Evolutionary conservation across 1,139 yeast species (phyloP), one percentile per base, ranked within the genome.

Genomic region (Blastobotrys persicus): DNA sequence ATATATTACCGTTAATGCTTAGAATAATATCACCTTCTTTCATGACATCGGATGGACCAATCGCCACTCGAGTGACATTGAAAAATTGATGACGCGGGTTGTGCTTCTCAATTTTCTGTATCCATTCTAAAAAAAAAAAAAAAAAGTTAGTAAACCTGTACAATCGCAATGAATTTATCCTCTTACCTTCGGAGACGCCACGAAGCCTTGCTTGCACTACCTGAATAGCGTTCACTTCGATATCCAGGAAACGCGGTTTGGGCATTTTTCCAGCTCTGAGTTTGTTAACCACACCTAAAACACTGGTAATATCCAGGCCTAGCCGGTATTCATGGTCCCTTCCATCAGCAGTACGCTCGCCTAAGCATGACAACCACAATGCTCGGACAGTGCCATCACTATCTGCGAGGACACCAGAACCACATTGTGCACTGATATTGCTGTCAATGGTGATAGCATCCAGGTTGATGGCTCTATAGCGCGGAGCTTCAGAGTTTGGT

Each of bases 391-490:
- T 79, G 23, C 96, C 96, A 59, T 86, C 88, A 42, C 73, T 66
- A 63, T 85, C 89, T n/a, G 86, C 83, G 46, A 89, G 69, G 3
- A 88, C 78, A 56, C 97, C 98, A 3, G 94, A 79, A 44, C 79
- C 80, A 68, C 95, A 88, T 58, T 85, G 88, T 44, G 80, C 80
- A 45, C 88, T 80, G 47, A 85, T 69, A 46, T 80, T 81, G 43
- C 87, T 82, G 61, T 89, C 96, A 42, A 88, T 77, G 16, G 87
- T 74, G 35, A 88, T 74, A 41, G 89, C 81, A 61, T 88, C 96
- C 51, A 88, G 69, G 61, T 88, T 88, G 11, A 92, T 84, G 9
- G 92, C 96, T 62, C 95, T 79, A 66, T 86, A 89, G 52, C 95
- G 78, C 23, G 96, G 96, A 13, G 71, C 61, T 39, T 76, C 72